phyloP scores from a whole-genome alignment of 2,329 filamentous ascomycete species.

The Orbilia javanica region DNA sequence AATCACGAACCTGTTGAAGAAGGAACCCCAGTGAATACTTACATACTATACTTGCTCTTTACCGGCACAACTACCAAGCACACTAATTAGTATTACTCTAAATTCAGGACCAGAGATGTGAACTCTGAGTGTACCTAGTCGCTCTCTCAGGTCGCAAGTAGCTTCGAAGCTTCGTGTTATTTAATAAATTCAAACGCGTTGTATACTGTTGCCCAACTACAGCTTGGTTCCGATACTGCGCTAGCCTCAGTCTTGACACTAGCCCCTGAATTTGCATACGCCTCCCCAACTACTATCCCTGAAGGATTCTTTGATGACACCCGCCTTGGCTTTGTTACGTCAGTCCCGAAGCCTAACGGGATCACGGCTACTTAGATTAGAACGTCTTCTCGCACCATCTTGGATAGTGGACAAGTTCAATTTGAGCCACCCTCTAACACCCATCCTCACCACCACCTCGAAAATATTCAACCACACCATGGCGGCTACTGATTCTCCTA shows the following conservation, averaged over 20 bases:
- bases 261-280: not conserved
- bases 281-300: not conserved
- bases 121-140: too few relatives aligned
- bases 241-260: not conserved
- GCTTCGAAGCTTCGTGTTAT: too few relatives aligned
- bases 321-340: not conserved
- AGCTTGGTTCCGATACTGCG: too few relatives aligned
- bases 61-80: too few relatives aligned
- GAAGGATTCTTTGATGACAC: not conserved
- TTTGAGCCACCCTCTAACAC: not conserved
- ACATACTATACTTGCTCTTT: too few relatives aligned
- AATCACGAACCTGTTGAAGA: not conserved
- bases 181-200: too few relatives aligned
- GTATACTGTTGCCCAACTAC: too few relatives aligned
- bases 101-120: too few relatives aligned
- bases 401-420: not conserved
- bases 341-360: not conserved
- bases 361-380: not conserved
- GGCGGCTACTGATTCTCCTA: not conserved
- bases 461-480: constrained; percentile 9
- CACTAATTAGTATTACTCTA: too few relatives aligned
- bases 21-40: not conserved
- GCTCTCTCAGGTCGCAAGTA: too few relatives aligned
- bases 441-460: not conserved
- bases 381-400: not conserved